Evolutionary conservation across 306 rosid genomes (phyloP).

Genomic region (Alnus glutinosa): DNA sequence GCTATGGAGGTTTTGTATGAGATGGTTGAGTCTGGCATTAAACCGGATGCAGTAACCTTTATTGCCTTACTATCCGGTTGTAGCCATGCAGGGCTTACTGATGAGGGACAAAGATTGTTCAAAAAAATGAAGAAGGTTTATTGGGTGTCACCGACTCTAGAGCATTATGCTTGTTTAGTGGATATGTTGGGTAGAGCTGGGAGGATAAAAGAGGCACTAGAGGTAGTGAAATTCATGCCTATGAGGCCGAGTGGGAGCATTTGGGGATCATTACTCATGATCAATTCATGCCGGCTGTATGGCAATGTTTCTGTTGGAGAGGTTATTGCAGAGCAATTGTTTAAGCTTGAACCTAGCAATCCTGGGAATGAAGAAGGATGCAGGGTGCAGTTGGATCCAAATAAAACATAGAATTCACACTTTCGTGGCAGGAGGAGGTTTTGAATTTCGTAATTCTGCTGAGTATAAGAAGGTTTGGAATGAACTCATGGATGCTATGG

Average conservation of each 20-base stretch:
- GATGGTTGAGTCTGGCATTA: conserved; percentile 36
- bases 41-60: conserved; percentile 51
- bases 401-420: conserved; percentile 46
- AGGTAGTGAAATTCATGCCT: conserved; percentile 46
- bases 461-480: conserved; percentile 48
- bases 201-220: conserved; percentile 41
- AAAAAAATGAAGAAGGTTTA: conserved; percentile 35
- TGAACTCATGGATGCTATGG: conserved; percentile 36
- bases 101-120: conserved; percentile 43
- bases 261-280: conserved; percentile 62
- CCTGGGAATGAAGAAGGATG: conserved; percentile 51
- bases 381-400: conserved; percentile 61
- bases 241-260: conserved; percentile 57
- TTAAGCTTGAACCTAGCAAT: conserved; percentile 50
- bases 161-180: conserved; percentile 61
- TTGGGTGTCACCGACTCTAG: conserved; percentile 40
- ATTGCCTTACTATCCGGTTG: conserved; percentile 60
- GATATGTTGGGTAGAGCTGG: conserved; percentile 56
- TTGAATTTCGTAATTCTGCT: conserved; percentile 40
- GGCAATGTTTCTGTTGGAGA: conserved; percentile 49
- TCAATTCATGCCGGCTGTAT: conserved; percentile 50
- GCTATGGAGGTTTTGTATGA: conserved; percentile 42
- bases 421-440: conserved; percentile 57
- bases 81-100: conserved; percentile 51
- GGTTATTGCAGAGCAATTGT: conserved; percentile 39